A percentile compares a stretch with the other conserved stretches of the same genome.
Evolutionary conservation across 345 rosid species (phyloP).

Genomic region (Aquilaria yunnanensis): DNA sequence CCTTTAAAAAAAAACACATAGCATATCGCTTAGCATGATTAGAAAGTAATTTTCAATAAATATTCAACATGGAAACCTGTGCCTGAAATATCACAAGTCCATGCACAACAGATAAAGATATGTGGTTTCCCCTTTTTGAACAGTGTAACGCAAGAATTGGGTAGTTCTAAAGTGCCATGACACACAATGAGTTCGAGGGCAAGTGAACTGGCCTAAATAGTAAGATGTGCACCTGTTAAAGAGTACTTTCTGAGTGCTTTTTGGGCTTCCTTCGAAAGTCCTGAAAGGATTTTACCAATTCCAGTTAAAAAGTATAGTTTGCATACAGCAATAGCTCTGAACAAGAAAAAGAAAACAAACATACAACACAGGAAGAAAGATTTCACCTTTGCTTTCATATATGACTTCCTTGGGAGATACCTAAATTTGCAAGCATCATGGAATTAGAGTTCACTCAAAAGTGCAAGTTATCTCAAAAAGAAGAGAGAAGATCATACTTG

Average conservation of each 20-base stretch:
- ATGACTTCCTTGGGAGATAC: constrained; percentile 91
- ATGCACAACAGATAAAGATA: too few species aligned
- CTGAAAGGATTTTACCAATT: constrained; percentile 36
- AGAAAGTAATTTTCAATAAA: not conserved
- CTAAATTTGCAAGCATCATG: constrained; percentile 26
- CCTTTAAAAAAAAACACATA: constrained; percentile 28
- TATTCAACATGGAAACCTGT: too few species aligned
- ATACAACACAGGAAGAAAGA: constrained; percentile 13
- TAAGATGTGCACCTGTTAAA: constrained; percentile 45
- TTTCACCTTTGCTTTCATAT: constrained; percentile 69
- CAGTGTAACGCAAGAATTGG: too few species aligned
- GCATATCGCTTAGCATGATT: constrained; percentile 2
- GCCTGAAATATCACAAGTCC: too few species aligned
- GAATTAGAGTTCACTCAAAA: not conserved
- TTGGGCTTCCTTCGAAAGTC: constrained; percentile 75
- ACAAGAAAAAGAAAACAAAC: constrained; percentile 4
- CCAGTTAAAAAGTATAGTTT: constrained; percentile 2
- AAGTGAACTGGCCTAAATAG: not conserved
- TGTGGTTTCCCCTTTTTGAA: too few species aligned
- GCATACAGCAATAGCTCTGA: constrained; percentile 3
- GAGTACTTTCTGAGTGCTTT: constrained; percentile 79
- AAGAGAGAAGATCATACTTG: constrained; percentile 50
- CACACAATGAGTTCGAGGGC: too few species aligned
- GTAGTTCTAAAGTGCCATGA: too few species aligned
- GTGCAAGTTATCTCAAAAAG: not conserved